Conservation (phyloP, 108 stramenopile genomes). For the Poteriospumella lacustris region DNA sequence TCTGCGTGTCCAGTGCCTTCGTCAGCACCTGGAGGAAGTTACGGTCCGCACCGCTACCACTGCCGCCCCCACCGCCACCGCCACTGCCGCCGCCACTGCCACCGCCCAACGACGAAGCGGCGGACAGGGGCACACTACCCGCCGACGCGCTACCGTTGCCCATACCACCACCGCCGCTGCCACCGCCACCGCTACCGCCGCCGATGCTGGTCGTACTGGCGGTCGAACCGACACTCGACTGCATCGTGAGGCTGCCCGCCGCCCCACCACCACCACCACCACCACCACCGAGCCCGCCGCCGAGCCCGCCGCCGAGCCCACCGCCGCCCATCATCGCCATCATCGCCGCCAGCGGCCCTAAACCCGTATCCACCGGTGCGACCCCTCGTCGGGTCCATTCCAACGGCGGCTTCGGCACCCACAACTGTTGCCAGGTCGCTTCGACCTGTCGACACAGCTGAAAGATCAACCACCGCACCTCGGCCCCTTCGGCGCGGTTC, state of each 20-base stretch:
- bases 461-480: conserved; percentile 17
- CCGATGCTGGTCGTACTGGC: not conserved
- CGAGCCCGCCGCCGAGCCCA: no score
- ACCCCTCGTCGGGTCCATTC: not conserved
- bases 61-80: not conserved
- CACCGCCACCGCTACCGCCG: not conserved
- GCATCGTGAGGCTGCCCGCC: no score
- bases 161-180: not conserved
- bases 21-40: not conserved
- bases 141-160: no score
- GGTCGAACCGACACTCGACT: no score
- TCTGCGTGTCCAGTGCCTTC: not conserved
- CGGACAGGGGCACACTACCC: not conserved
- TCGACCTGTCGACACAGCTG: not conserved
- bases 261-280: no score
- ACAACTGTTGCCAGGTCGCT: not conserved
- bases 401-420: conserved; percentile 23
- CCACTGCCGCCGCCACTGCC: not conserved
- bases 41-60: not conserved
- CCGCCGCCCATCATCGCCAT: no score
- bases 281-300: no score
- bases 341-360: no score
- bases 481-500: conserved; percentile 2
- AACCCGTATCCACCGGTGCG: no score
- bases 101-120: not conserved